Conservation (phyloP, 768 basidiomycete species). For the Pholiota molesta region DNA sequence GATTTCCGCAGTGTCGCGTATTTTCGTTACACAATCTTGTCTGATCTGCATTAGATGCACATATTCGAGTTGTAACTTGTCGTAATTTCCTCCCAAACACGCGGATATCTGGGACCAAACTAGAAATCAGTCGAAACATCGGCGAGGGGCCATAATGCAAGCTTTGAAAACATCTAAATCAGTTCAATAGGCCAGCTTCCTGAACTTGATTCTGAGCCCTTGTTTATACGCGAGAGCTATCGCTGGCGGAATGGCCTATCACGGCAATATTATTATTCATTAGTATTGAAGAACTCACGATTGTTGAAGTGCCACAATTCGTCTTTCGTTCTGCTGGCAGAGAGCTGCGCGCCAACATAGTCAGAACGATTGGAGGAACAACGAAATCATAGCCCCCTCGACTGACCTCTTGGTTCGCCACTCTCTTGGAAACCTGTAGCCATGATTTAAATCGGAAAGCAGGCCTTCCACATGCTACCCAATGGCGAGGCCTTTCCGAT, state of each 20-base stretch:
- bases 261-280: too few species aligned
- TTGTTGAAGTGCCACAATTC: too few species aligned
- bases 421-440: background rate
- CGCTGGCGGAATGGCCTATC: too few species aligned
- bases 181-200: too few species aligned
- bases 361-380: background rate
- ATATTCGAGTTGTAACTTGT: too few species aligned
- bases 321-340: too few species aligned
- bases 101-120: background rate
- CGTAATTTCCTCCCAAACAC: background rate
- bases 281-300: too few species aligned
- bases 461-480: background rate
- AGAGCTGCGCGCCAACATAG: background rate
- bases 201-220: too few species aligned
- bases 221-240: too few species aligned
- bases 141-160: too few species aligned
- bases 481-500: too few species aligned
- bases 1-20: background rate
- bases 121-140: background rate
- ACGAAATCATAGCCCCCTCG: background rate
- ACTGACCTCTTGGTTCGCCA: background rate
- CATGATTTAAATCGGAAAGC: background rate
- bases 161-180: too few species aligned
- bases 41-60: background rate
- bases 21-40: background rate